Base-by-base conservation (phyloP, 345 rosid genomes). In the Triadica sebifera region DNA sequence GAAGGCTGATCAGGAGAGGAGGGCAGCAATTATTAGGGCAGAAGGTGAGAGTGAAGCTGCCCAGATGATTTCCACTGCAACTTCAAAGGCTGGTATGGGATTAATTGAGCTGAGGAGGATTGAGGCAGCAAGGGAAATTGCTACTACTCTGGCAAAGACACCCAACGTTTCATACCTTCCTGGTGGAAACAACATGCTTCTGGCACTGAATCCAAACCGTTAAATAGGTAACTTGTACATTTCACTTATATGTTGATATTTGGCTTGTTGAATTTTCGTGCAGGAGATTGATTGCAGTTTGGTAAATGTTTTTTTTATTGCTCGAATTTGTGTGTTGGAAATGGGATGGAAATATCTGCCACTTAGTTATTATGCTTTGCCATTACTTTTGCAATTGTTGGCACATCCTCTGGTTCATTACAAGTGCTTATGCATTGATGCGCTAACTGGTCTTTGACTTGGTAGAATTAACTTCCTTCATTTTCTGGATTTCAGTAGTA, bases 11-110 rank as follows among this genome's bases (percentile, higher is more conserved):
- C 99, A 93, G 80, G 99, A 96, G 87, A 93, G 97, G 84, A 87
- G 96, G 81, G 98, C 99, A 45, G 96, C 99, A 16, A 71, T 96
- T 81, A 89, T 96, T 58, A 83, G 98, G 77, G 99, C 98, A 0
- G 96, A 96, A 82, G 99, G 99, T 86, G 99, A 96, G 83, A 96
- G 99, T 79, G 96, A 96, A 82, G 86, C 98, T 74, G 98, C 99
- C 0, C 90, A 84, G 80, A 70, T 96, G 62, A 96, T 96, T 34
- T 96, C 98, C 5, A 94, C 91, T 51, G 97, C 98, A 7, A 95
- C 99, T 24, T 65, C 88, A 16, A 84, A 83, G 67, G 93, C 92
- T 8, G 99, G 99, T 20, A 85, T 86, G 86, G 97, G 99, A 12
- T 69, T 95, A 47, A 95, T 95, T 58, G 99, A 95, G 85, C 93